These are phyloP conservation scores for Periglandula ipomoeae DNA, from an alignment of 2,329 filamentous ascomycete species.

Conservation along the genomic window DNA sequence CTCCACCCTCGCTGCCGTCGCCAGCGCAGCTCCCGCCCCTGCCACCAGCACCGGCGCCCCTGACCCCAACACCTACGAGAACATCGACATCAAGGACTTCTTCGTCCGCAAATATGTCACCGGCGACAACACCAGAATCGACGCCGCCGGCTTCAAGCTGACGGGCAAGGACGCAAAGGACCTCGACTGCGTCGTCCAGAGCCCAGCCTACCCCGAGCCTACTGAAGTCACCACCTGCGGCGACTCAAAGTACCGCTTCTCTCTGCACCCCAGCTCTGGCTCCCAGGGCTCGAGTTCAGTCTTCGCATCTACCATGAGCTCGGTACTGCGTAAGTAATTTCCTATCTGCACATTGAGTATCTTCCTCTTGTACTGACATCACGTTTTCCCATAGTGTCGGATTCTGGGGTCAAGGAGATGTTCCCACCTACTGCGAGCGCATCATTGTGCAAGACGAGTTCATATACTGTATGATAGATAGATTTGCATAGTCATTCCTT, in stretches of 20 bases:
- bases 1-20: no score
- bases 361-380: background rate
- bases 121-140: constrained; percentile 4
- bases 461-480: no score
- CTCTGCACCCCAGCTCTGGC: constrained; percentile 10
- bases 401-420: background rate
- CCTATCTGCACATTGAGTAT: no score
- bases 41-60: no score
- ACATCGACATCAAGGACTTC: constrained; percentile 16
- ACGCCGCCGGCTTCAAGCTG: constrained; percentile 14
- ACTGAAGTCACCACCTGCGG: constrained; percentile 17
- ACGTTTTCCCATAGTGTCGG: background rate
- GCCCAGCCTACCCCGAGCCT: constrained; percentile 12
- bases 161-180: constrained; percentile 11
- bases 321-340: constrained; percentile 13
- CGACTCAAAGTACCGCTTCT: constrained; percentile 21
- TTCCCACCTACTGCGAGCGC: background rate
- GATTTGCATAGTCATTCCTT: no score
- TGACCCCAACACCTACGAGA: no score
- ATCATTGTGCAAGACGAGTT: no score
- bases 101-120: constrained; percentile 13
- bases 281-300: background rate
- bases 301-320: background rate
- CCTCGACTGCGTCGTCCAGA: constrained; percentile 9
- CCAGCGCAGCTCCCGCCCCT: no score